Conservation (phyloP, 1,139 yeast genomes). For the Geotrichum siamense region DNA sequence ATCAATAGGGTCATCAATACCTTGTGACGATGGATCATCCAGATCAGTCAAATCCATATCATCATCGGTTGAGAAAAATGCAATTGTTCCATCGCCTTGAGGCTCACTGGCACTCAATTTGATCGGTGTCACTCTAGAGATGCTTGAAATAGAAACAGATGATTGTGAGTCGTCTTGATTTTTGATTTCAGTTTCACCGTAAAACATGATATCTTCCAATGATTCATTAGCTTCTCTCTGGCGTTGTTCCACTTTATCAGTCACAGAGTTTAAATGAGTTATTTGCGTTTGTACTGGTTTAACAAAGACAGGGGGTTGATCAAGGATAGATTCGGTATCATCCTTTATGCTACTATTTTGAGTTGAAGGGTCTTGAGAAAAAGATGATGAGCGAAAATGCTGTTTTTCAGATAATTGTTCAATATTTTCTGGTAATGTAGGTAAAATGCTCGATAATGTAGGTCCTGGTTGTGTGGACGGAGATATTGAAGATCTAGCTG, state of each 20-base stretch:
- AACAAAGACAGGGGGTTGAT: background rate
- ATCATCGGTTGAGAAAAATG: slow-evolving; percentile 14
- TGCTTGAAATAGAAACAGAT: background rate
- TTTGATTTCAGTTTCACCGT: background rate
- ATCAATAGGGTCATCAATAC: no score
- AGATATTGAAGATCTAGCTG: background rate
- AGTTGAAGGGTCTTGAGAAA: no score
- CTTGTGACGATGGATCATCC: background rate
- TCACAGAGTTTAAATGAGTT: background rate
- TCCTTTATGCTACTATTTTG: no score
- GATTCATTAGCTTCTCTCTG: no score
- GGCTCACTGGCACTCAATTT: slow-evolving; percentile 8
- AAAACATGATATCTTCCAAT: background rate
- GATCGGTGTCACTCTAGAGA: background rate
- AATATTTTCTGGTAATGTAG: background rate
- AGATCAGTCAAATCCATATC: slow-evolving; percentile 4
- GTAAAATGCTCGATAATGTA: background rate
- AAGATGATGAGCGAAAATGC: no score
- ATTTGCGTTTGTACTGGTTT: background rate
- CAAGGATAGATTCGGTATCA: background rate
- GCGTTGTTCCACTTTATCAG: no score
- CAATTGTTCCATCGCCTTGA: slow-evolving; percentile 5
- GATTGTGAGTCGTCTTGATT: background rate
- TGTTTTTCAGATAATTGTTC: background rate
- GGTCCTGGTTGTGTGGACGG: background rate